Evolutionary conservation across 805 yeast genomes (phyloP).

Genomic region (Myxozyma udenii): DNA sequence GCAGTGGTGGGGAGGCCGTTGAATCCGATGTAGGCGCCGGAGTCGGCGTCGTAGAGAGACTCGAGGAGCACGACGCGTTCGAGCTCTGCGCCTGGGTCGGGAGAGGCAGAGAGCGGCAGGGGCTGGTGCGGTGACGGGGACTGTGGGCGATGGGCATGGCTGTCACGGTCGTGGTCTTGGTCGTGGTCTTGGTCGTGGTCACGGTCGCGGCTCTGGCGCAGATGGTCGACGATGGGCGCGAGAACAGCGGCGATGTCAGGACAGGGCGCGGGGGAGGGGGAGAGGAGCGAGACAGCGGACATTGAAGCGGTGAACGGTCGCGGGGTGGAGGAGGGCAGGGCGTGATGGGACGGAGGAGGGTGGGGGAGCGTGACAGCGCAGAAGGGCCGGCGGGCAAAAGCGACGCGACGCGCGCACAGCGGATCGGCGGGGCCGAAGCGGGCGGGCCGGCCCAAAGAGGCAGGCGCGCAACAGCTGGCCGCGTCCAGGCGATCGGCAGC

Average conservation of each 20-base stretch:
- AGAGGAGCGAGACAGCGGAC: too few relatives aligned
- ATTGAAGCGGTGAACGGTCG: too few relatives aligned
- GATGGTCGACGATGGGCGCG: too few relatives aligned
- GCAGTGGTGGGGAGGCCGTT: constrained; percentile 24
- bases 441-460: not conserved
- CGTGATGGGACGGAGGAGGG: not conserved
- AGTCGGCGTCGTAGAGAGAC: constrained; percentile 19
- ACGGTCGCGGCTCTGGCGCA: not conserved
- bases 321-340: not conserved
- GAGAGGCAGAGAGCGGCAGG: not conserved
- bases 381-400: not conserved
- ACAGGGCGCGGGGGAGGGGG: too few relatives aligned
- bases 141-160: not conserved
- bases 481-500: too few relatives aligned
- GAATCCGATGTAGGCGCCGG: constrained; percentile 24
- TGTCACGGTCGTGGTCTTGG: not conserved
- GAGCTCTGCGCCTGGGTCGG: not conserved
- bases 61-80: too few relatives aligned
- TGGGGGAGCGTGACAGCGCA: not conserved
- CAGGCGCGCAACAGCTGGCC: not conserved
- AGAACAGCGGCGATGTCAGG: too few relatives aligned
- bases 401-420: not conserved
- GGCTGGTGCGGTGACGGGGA: not conserved
- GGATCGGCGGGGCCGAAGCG: not conserved
- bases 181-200: not conserved